phyloP scores from a whole-genome alignment of 805 yeast genomes.

The Vanderwaltozyma tropicalis region DNA sequence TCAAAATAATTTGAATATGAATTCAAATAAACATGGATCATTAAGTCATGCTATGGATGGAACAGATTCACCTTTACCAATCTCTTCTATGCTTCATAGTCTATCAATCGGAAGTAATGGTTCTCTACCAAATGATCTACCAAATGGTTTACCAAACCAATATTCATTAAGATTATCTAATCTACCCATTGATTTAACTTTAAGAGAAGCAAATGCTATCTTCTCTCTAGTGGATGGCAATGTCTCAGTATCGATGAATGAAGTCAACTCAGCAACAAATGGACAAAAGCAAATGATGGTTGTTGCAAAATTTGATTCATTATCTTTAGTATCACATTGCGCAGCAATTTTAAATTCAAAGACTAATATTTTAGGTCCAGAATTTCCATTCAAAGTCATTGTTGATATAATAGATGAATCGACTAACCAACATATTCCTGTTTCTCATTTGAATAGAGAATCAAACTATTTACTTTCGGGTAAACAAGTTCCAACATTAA shows the following conservation, averaged over 20 bases:
- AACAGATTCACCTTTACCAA: not conserved
- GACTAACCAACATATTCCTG: slow-evolving; percentile 11
- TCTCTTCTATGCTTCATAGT: slow-evolving; percentile 12
- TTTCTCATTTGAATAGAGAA: slow-evolving; percentile 7
- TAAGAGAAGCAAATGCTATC: slow-evolving; percentile 53
- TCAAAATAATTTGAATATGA: not conserved
- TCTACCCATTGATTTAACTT: slow-evolving; percentile 49
- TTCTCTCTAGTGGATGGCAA: slow-evolving; percentile 62
- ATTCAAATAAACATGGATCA: not conserved
- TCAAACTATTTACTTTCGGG: slow-evolving; percentile 4
- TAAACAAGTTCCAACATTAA: not conserved
- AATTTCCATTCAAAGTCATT: slow-evolving; percentile 28
- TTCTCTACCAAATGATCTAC: slow-evolving; percentile 1
- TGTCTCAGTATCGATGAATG: slow-evolving; percentile 35
- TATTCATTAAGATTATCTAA: slow-evolving; percentile 36
- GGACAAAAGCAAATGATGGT: slow-evolving; percentile 24
- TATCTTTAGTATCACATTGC: slow-evolving; percentile 34
- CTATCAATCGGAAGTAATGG: slow-evolving; percentile 8
- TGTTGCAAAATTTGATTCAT: slow-evolving; percentile 34
- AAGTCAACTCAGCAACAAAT: slow-evolving; percentile 17
- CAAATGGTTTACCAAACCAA: not conserved
- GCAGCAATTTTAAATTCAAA: slow-evolving; percentile 31
- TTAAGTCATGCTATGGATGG: not conserved
- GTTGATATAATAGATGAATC: slow-evolving; percentile 31
- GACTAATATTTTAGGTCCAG: slow-evolving; percentile 36